Evolutionary conservation across 2,329 filamentous ascomycete species (phyloP), one percentile per base, ranked within the genome.

Genomic region (Achaetomium macrosporum): DNA sequence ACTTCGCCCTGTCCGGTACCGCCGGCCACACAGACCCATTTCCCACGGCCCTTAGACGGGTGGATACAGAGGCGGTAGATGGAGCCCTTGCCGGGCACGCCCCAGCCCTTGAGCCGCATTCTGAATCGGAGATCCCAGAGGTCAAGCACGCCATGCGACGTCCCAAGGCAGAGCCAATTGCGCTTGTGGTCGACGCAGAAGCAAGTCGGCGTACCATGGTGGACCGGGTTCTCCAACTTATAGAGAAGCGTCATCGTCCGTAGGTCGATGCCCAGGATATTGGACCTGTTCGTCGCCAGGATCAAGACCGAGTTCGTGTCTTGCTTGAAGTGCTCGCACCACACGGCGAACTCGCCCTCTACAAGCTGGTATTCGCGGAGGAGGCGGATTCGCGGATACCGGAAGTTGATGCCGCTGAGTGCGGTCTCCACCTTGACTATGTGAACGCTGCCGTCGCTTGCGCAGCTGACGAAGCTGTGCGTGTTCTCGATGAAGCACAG

Each of bases 41-140:
- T 86, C 11, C 88, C 87, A 41, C 88, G 83, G 1, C 87, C 87
- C 66, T 85, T 88, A 20, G 79, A 80, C 0, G 90, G 90, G 64
- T 95, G 90, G 1, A 95, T 75, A 52, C 82, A 78, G 15, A 99
- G 76, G 31, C 90, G 81, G 62, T 92, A 86, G 57, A 97, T 89
- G 16, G 88, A 77, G 1, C 85, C 83, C 55, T 88, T 88, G 19
- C 88, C 89, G 0, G 88, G 84, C 29, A 96, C 79, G 1, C 90
- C 90, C 90, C 91, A 97, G 13, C 85, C 88, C 67, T 88, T 90
- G 20, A 97, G 75, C 19, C 90, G 82, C 62, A 97, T 81, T 59
- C 84, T 87, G 76, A 99, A 99, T n/a, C 93, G 86, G 39, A 99
- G 76, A 69, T 99, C 93, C 93, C 93, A 99, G 1, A 99, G 78